Conservation (phyloP, 1,284 basidiomycete genomes). For the Apiotrichum gracile region DNA sequence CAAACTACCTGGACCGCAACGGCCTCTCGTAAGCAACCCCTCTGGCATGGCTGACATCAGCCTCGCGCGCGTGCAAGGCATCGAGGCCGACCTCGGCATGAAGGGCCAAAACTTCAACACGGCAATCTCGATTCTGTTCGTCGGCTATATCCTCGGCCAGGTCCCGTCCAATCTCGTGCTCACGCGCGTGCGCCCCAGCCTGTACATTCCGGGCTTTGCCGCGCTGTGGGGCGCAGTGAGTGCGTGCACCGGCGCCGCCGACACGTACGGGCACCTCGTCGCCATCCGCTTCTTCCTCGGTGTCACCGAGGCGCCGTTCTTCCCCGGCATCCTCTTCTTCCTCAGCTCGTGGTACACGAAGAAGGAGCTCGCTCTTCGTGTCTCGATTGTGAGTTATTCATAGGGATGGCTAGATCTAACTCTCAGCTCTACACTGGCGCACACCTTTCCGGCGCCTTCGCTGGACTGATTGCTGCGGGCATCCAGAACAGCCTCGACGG, state of each 20-base stretch:
- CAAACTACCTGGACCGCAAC: constrained; percentile 42
- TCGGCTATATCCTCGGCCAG: constrained; percentile 40
- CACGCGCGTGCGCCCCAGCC: constrained; percentile 8
- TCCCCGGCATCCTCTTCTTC: constrained; percentile 23
- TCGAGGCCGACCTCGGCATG: constrained; percentile 31
- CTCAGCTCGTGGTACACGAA: constrained; percentile 25
- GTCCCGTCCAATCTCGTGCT: constrained; percentile 36
- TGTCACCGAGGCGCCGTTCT: constrained; percentile 31
- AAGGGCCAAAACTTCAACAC: constrained; percentile 31
- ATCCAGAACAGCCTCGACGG: constrained; percentile 19
- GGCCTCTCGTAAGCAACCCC: constrained; percentile 22
- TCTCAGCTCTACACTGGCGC: constrained; percentile 22
- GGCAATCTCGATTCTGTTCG: constrained; percentile 41
- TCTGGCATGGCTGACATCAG: neutral
- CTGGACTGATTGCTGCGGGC: constrained; percentile 29
- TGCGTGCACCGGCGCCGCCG: constrained; percentile 8
- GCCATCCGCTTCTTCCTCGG: constrained; percentile 34
- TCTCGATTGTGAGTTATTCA: neutral
- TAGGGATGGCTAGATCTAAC: neutral
- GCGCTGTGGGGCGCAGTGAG: constrained; percentile 14
- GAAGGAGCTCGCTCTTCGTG: constrained; percentile 15
- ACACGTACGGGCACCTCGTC: constrained; percentile 13
- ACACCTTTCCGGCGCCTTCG: constrained; percentile 27
- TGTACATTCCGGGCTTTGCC: constrained; percentile 18
- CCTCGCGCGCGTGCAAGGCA: constrained; percentile 15